Evolutionary conservation across 129 eudicot genomes (phyloP).

Genomic region (Oenanthe sinensis): DNA sequence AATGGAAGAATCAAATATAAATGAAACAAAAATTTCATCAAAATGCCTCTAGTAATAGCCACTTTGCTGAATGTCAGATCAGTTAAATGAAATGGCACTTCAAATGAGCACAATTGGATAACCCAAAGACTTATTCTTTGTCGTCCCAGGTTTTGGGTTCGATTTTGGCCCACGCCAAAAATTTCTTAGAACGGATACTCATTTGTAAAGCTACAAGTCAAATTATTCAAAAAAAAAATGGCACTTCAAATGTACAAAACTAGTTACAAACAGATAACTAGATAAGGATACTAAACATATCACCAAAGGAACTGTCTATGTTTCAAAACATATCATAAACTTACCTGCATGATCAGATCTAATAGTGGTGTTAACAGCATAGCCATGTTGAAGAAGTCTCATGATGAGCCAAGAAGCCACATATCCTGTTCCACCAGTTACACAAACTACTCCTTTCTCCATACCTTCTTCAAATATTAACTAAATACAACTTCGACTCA

Average conservation of each 20-base stretch:
- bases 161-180: no score
- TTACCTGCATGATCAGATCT: constrained; percentile 14
- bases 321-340: neutral
- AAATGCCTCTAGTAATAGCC: neutral
- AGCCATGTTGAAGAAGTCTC: constrained; percentile 36
- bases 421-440: constrained; percentile 49
- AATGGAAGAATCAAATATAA: no score
- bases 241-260: neutral
- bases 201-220: no score
- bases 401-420: constrained; percentile 37
- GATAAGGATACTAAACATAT: no score
- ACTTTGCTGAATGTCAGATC: neutral
- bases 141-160: no score
- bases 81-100: no score
- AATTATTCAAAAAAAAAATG: no score
- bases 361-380: constrained; percentile 27
- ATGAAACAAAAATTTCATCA: neutral
- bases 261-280: neutral
- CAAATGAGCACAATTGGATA: no score
- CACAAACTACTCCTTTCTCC: constrained; percentile 19
- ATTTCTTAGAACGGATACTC: no score
- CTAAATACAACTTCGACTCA: no score
- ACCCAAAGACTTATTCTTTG: no score
- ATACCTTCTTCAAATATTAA: no score
- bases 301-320: neutral